These are phyloP conservation scores for Phytophthora constricta DNA, from an alignment of 352 stramenopile species.

Conservation along the genomic window DNA sequence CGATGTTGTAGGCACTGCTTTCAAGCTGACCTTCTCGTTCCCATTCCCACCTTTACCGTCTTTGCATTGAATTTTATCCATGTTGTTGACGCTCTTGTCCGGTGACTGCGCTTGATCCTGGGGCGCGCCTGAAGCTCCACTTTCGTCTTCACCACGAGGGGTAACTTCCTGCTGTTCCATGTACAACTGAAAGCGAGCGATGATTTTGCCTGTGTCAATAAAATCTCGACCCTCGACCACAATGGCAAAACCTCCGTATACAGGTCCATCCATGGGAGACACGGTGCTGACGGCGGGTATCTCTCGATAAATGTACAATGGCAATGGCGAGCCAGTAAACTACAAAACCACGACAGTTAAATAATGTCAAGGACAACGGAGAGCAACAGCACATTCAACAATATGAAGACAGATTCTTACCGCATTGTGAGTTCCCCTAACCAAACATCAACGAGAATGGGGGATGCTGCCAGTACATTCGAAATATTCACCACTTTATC, in stretches of 20 bases:
- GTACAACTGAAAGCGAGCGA: constrained; percentile 69
- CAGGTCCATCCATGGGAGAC: constrained; percentile 71
- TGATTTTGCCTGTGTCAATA: constrained; percentile 65
- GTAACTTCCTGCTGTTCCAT: constrained; percentile 19
- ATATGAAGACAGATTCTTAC: constrained; percentile 27
- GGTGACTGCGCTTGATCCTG: not conserved
- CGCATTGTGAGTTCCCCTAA: constrained; percentile 60
- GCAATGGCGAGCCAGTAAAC: constrained; percentile 62
- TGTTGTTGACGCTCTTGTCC: not conserved
- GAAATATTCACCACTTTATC: too few species aligned
- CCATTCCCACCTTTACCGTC: not conserved
- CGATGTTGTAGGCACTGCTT: not conserved
- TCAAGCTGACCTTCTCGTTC: not conserved
- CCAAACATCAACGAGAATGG: constrained; percentile 70
- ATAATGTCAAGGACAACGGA: not conserved
- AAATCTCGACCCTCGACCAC: constrained; percentile 69
- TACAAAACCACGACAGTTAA: constrained; percentile 20
- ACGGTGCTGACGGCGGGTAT: constrained; percentile 49
- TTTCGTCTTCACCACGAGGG: constrained; percentile 19
- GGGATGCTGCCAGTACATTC: constrained; percentile 12
- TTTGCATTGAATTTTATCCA: constrained; percentile 13
- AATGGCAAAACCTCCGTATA: constrained; percentile 74
- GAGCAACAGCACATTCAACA: not conserved
- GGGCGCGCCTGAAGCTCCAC: not conserved
- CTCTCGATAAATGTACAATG: constrained; percentile 59